phyloP scores from a whole-genome alignment of 2,329 filamentous ascomycete genomes.

The Lasiodiplodia sp. region DNA sequence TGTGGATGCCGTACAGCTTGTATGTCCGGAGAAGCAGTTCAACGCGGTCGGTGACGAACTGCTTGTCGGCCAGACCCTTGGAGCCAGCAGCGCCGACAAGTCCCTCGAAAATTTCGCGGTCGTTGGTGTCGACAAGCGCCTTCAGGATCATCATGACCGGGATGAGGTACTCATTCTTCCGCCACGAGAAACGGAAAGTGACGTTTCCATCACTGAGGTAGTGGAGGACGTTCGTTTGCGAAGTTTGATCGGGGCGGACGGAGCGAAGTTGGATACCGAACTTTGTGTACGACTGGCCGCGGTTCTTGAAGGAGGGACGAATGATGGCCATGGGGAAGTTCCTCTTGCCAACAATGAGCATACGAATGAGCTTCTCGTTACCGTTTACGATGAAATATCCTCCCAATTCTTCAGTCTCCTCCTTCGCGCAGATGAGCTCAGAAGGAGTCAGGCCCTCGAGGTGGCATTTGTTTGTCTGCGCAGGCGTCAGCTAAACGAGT shows the following conservation, averaged over 20 bases:
- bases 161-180: slow-evolving; percentile 95
- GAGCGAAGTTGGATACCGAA: slow-evolving; percentile 91
- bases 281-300: slow-evolving; percentile 86
- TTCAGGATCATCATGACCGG: slow-evolving; percentile 97
- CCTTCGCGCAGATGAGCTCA: slow-evolving; percentile 82
- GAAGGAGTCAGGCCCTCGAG: slow-evolving; percentile 85
- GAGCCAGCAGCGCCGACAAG: slow-evolving; percentile 80
- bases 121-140: slow-evolving; percentile 93
- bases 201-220: slow-evolving; percentile 96
- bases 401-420: slow-evolving; percentile 94
- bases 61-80: slow-evolving; percentile 80
- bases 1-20: slow-evolving; percentile 87
- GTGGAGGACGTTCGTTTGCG: slow-evolving; percentile 95
- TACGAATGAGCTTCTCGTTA: slow-evolving; percentile 93
- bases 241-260: slow-evolving; percentile 95
- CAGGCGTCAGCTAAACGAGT: slow-evolving; percentile 35
- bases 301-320: slow-evolving; percentile 85
- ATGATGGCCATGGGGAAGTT: slow-evolving; percentile 97
- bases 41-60: slow-evolving; percentile 90
- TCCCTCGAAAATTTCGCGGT: slow-evolving; percentile 95
- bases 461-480: slow-evolving; percentile 86
- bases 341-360: slow-evolving; percentile 86
- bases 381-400: slow-evolving; percentile 98
- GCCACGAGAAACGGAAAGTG: slow-evolving; percentile 96
- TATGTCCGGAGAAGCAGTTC: slow-evolving; percentile 92